A percentile compares a stretch with the other conserved stretches of the same genome.
These are phyloP conservation scores for Prasinococcaceae sp. DNA, from an alignment of 139 green algal genomes.

Conservation along the genomic window DNA sequence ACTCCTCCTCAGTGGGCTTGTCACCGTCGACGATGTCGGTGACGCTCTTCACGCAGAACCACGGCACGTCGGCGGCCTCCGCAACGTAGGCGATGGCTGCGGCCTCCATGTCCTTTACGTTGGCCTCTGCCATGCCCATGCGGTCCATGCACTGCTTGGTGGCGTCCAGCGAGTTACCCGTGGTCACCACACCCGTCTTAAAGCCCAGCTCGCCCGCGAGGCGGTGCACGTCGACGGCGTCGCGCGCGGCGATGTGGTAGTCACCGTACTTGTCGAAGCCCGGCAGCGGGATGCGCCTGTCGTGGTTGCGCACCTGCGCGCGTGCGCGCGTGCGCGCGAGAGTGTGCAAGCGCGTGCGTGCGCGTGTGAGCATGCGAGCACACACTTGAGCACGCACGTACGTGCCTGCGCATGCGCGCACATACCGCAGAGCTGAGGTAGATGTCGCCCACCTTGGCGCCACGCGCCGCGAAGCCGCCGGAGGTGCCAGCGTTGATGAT, in stretches of 20 bases:
- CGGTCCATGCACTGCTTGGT: slow-evolving; percentile 58
- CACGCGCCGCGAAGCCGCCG: slow-evolving; percentile 91
- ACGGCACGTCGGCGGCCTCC: slow-evolving; percentile 25
- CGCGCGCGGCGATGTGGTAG: slow-evolving; percentile 15
- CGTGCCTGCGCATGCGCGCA: too few species aligned
- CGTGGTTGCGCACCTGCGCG: slow-evolving; percentile 80
- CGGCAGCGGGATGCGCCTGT: slow-evolving; percentile 79
- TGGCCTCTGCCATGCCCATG: slow-evolving; percentile 43
- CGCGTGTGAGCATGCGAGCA: too few species aligned
- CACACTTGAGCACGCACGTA: too few species aligned
- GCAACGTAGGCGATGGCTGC: slow-evolving; percentile 26
- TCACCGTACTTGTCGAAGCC: slow-evolving; percentile 25
- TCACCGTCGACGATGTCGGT: slow-evolving; percentile 93
- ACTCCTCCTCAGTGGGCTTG: slow-evolving; percentile 69
- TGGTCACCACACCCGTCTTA: slow-evolving; percentile 54
- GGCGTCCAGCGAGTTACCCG: slow-evolving; percentile 80
- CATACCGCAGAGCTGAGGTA: neutral
- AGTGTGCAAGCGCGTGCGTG: too few species aligned
- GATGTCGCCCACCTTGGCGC: slow-evolving; percentile 32
- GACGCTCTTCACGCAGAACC: slow-evolving; percentile 65
- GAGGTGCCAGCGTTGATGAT: slow-evolving; percentile 83
- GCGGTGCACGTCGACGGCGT: slow-evolving; percentile 17
- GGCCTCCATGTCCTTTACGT: slow-evolving; percentile 90
- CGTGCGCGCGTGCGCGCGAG: too few species aligned
- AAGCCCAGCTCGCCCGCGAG: slow-evolving; percentile 37